These are phyloP conservation scores for Stereum hirsutum DNA, from an alignment of 1,284 basidiomycete genomes.

Conservation along the genomic window DNA sequence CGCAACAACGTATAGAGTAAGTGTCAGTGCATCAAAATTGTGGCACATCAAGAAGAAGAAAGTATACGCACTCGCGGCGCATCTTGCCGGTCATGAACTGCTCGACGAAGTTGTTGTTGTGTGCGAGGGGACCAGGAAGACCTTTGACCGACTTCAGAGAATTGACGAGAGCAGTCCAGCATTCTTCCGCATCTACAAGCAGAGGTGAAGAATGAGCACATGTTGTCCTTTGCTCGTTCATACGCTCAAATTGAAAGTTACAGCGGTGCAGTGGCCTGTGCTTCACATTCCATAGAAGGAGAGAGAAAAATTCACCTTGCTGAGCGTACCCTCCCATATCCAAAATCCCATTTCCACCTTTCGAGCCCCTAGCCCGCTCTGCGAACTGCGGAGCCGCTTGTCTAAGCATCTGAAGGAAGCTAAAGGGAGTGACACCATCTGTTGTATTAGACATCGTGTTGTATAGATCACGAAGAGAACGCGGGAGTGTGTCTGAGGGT, in stretches of 20 bases:
- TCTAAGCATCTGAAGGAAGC: conserved; percentile 68
- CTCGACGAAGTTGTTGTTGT: conserved; percentile 61
- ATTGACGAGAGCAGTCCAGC: conserved; percentile 81
- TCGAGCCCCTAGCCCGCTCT: conserved; percentile 36
- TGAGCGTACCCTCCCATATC: conserved; percentile 58
- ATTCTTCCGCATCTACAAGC: conserved; percentile 86
- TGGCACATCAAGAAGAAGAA: not conserved
- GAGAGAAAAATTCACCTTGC: conserved; percentile 49
- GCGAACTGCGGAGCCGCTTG: conserved; percentile 88
- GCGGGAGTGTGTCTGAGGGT: conserved; percentile 27
- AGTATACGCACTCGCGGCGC: conserved; percentile 61
- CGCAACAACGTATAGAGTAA: conserved; percentile 1
- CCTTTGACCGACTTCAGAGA: conserved; percentile 62
- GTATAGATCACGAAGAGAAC: conserved; percentile 70
- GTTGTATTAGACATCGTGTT: conserved; percentile 67
- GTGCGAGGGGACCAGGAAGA: conserved; percentile 22
- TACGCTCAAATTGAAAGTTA: too few relatives aligned
- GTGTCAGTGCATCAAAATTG: not conserved
- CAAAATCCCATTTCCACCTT: not conserved
- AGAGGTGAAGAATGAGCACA: too few relatives aligned
- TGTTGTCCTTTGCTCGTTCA: too few relatives aligned
- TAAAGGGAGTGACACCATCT: conserved; percentile 68
- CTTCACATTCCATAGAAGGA: not conserved
- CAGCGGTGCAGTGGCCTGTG: too few relatives aligned
- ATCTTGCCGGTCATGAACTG: conserved; percentile 82